These are phyloP conservation scores for Ophiostoma ips DNA, from an alignment of 2,329 filamentous ascomycete genomes.

Conservation along the genomic window DNA sequence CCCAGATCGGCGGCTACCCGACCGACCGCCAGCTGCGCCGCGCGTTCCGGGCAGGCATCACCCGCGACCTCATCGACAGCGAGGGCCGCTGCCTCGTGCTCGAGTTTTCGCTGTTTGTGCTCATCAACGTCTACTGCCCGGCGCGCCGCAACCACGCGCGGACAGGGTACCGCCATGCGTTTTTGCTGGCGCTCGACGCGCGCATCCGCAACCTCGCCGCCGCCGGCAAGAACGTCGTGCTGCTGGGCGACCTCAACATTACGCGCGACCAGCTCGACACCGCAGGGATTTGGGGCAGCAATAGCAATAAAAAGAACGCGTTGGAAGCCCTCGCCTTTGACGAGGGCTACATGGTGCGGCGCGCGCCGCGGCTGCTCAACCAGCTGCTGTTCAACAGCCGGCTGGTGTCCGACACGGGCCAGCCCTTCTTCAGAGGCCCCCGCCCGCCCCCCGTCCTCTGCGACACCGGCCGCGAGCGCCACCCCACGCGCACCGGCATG, in stretches of 20 bases:
- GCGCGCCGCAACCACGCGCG: conserved; percentile 73
- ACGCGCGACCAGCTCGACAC: conserved; percentile 56
- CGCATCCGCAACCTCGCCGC: conserved; percentile 71
- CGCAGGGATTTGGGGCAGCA: conserved; percentile 41
- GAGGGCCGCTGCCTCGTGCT: conserved; percentile 85
- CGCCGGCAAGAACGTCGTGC: conserved; percentile 70
- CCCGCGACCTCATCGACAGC: conserved; percentile 62
- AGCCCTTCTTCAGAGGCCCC: neutral
- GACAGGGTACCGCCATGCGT: conserved; percentile 68
- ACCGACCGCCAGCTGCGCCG: conserved; percentile 45
- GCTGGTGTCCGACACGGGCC: neutral
- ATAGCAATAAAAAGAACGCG: conserved; percentile 47
- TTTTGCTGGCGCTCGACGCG: conserved; percentile 65
- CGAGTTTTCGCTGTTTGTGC: conserved; percentile 88
- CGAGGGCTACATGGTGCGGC: conserved; percentile 58
- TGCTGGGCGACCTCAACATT: conserved; percentile 85
- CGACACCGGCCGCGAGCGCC: conserved; percentile 73
- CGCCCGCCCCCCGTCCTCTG: conserved; percentile 47
- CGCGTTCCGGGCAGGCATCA: no score
- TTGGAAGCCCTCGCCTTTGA: conserved; percentile 51
- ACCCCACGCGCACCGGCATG: conserved; percentile 73
- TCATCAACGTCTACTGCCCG: conserved; percentile 85
- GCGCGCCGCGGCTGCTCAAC: conserved; percentile 68
- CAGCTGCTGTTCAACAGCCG: conserved; percentile 65
- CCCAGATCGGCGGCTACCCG: conserved; percentile 84